Conservation (phyloP, 2,329 filamentous ascomycete genomes). For the Xylariaceae sp. region DNA sequence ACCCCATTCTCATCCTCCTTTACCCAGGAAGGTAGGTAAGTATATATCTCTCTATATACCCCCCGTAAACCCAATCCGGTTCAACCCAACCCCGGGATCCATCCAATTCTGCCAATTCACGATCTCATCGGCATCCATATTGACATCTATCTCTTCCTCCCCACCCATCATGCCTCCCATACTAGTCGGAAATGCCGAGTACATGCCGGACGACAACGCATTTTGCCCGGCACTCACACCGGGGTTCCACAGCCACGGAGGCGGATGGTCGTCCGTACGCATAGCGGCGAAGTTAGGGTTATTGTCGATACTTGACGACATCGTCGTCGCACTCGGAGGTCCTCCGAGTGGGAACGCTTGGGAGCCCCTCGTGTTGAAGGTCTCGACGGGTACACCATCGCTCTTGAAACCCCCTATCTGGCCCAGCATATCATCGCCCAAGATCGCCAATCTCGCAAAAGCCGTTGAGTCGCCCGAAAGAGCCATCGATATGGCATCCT, state of each 20-base stretch:
- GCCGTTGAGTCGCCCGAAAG: slow-evolving; percentile 15
- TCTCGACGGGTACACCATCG: slow-evolving; percentile 13
- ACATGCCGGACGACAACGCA: slow-evolving; percentile 14
- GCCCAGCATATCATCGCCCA: slow-evolving; percentile 14
- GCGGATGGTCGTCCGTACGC: slow-evolving; percentile 31
- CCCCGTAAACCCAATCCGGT: slow-evolving; percentile 27
- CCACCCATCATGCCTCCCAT: too few species aligned
- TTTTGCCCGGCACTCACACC: too few species aligned
- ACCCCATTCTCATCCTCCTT: too few species aligned
- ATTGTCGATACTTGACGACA: neutral
- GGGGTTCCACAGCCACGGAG: slow-evolving; percentile 43
- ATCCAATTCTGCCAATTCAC: slow-evolving; percentile 49
- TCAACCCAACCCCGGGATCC: slow-evolving; percentile 27
- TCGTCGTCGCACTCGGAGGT: slow-evolving; percentile 1
- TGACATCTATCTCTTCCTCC: slow-evolving; percentile 29
- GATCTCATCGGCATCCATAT: slow-evolving; percentile 34
- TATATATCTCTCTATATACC: slow-evolving; percentile 21
- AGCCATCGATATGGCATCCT: slow-evolving; percentile 31
- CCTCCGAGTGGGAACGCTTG: slow-evolving; percentile 4
- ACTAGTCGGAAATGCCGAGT: slow-evolving; percentile 6
- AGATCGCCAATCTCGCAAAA: slow-evolving; percentile 6
- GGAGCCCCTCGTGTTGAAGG: slow-evolving; percentile 10
- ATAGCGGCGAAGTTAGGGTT: slow-evolving; percentile 4
- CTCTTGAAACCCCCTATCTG: slow-evolving; percentile 13
- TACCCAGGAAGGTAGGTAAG: too few species aligned